Base-by-base conservation (phyloP, 176 grass and related monocot genomes). In the Lolium perenne region DNA sequence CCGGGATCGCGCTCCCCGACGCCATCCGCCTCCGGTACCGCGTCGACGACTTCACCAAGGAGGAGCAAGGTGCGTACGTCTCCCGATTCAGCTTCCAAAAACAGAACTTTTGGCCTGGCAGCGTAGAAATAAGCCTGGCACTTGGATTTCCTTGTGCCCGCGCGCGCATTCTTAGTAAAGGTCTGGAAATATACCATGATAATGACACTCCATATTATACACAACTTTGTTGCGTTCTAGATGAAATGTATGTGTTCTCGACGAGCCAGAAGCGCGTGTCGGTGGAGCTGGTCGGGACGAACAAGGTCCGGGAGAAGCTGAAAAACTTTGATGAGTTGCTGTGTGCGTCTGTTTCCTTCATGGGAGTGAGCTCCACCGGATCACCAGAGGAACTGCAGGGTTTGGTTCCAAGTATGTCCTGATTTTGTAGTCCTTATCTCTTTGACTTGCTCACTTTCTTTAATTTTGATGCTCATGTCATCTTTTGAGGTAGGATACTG, bases 211-310 rank as follows among this genome's bases (percentile, higher is more conserved):
- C 65, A 5, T 14, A 51, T 0, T 14, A 51, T 0, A 14, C 65
- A 22, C n/a, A 4, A 4, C 9, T 80, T 14, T 78, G 2, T 20
- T n/a, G 63, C 18, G 14, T 89, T 23, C 48, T 88, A 98, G 96
- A 95, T 83, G 96, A 95, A 78, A 98, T 95, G 96, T 98, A 95
- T 65, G 93, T 98, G 22, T 90, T 94, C 77, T 98, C 97, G 40
- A 91, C 93, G 21, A 95, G 93, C 55, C 85, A 98, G 86, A 94
- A 90, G 82, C 92, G 82, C 29, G 93, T 98, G 1, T 89, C 91
- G 0, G 90, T 98, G 69, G 91, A 98, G n/a, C 21, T 98, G 62
- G 86, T 98, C 29, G 93, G 96, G 35, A 88, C 90, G 72, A 87
- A 92, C 63, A 95, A 98, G 89, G 90, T 95, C 84, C 74, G 94